A percentile compares a stretch with the other conserved stretches of the same genome.
phyloP scores from a whole-genome alignment of 257 asterid genomes.

The Solanum stenotomum region DNA sequence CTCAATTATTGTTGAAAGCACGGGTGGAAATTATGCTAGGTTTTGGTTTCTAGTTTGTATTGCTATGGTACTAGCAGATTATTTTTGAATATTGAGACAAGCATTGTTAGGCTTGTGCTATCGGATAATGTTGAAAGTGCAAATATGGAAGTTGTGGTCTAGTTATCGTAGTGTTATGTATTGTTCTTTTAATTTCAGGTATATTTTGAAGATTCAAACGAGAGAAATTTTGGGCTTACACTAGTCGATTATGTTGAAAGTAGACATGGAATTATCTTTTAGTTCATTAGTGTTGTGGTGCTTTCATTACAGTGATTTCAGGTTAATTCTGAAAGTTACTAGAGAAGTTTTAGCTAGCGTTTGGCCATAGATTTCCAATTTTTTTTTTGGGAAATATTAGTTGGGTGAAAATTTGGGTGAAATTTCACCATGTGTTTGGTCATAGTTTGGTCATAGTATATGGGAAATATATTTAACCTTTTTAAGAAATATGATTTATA shows the following conservation, averaged over 20 bases:
- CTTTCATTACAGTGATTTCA: background rate
- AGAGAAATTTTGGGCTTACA: background rate
- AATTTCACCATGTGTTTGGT: no score
- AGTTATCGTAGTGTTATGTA: background rate
- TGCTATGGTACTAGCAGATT: background rate
- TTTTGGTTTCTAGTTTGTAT: background rate
- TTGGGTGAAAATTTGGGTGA: no score
- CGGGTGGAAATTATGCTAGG: background rate
- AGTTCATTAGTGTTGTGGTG: background rate
- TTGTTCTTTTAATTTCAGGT: background rate
- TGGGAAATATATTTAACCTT: no score
- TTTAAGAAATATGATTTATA: background rate
- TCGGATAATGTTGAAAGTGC: background rate
- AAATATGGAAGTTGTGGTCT: background rate
- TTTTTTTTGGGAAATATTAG: no score
- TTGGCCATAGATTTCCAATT: no score
- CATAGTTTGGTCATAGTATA: no score
- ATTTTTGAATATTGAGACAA: background rate
- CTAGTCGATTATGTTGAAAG: background rate
- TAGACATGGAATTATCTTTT: background rate
- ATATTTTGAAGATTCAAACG: background rate
- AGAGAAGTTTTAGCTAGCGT: background rate
- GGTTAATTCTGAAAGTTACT: background rate
- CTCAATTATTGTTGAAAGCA: background rate
- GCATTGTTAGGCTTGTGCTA: background rate